These are phyloP conservation scores for Coffea canephora DNA, from an alignment of 257 asterid genomes.

Conservation along the genomic window DNA sequence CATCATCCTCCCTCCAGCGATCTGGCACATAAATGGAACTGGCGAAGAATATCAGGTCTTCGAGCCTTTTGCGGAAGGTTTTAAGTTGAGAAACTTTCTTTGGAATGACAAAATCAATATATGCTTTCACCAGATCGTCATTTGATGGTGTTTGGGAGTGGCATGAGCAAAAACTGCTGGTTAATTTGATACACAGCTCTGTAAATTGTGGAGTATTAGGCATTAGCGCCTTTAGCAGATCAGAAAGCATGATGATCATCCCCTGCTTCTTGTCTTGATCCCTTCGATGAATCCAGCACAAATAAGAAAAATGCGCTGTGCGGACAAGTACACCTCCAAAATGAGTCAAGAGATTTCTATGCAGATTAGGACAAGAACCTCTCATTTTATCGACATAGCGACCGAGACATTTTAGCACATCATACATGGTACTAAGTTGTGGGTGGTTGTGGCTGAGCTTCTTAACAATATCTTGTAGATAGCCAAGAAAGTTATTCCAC, in stretches of 20 bases:
- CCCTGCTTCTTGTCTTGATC: not conserved
- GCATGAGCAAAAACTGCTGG: no score
- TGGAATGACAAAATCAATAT: not conserved
- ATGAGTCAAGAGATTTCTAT: not conserved
- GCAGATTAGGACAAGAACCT: not conserved
- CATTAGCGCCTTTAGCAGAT: not conserved
- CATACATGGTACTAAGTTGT: no score
- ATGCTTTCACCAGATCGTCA: not conserved
- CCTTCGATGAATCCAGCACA: not conserved
- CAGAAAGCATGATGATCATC: not conserved
- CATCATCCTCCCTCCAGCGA: not conserved
- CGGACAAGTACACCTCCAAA: constrained; percentile 6
- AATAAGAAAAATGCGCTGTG: constrained; percentile 3
- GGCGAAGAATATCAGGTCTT: not conserved
- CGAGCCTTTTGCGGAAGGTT: not conserved
- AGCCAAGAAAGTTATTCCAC: no score
- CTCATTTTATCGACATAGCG: no score
- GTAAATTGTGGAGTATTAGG: constrained; percentile 4
- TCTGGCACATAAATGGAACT: not conserved
- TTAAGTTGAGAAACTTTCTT: not conserved
- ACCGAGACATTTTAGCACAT: no score
- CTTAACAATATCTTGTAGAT: no score
- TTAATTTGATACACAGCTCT: not conserved
- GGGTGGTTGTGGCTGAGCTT: no score
- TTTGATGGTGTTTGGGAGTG: no score